A percentile compares a stretch with the other conserved stretches of the same genome.
Evolutionary conservation across 176 grass and related monocot genomes (phyloP).

Genomic region (Zoysia japonica): DNA sequence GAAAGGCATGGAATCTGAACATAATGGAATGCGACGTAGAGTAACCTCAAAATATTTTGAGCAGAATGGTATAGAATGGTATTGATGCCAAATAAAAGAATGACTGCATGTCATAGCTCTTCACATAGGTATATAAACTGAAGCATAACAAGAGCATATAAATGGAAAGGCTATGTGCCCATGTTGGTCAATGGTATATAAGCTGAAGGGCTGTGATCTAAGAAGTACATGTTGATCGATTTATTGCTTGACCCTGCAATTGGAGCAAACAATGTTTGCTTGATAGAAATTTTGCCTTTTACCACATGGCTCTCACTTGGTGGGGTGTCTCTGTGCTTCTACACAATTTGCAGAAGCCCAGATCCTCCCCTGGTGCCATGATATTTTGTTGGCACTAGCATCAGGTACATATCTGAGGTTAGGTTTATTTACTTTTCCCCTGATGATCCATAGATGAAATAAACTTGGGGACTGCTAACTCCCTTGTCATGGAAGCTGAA

Average conservation of each 20-base stretch:
- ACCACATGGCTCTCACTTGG: slow-evolving; percentile 53
- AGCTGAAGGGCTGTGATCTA: slow-evolving; percentile 23
- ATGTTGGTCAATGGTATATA: slow-evolving; percentile 31
- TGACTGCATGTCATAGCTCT: slow-evolving; percentile 3
- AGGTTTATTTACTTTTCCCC: slow-evolving; percentile 48
- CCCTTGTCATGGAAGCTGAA: slow-evolving; percentile 41
- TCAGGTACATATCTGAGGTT: slow-evolving; percentile 65
- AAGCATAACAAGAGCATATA: background rate
- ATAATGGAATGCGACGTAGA: slow-evolving; percentile 41
- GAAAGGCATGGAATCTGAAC: slow-evolving; percentile 33
- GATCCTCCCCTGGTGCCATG: slow-evolving; percentile 70
- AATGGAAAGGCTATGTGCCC: slow-evolving; percentile 20
- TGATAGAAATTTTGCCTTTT: slow-evolving; percentile 42
- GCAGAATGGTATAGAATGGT: slow-evolving; percentile 39
- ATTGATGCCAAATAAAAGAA: slow-evolving; percentile 49
- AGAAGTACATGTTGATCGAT: slow-evolving; percentile 36
- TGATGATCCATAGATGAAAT: slow-evolving; percentile 51
- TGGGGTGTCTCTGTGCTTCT: slow-evolving; percentile 84
- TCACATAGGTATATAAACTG: slow-evolving; percentile 2
- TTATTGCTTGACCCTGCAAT: slow-evolving; percentile 44
- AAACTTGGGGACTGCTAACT: slow-evolving; percentile 37
- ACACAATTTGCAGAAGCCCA: slow-evolving; percentile 80
- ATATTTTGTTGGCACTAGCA: slow-evolving; percentile 53
- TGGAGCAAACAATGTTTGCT: slow-evolving; percentile 49
- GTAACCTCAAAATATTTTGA: slow-evolving; percentile 38